These are phyloP conservation scores for Coemansia sp. DNA, from an alignment of 192 early-diverging fungal genomes.

Conservation along the genomic window DNA sequence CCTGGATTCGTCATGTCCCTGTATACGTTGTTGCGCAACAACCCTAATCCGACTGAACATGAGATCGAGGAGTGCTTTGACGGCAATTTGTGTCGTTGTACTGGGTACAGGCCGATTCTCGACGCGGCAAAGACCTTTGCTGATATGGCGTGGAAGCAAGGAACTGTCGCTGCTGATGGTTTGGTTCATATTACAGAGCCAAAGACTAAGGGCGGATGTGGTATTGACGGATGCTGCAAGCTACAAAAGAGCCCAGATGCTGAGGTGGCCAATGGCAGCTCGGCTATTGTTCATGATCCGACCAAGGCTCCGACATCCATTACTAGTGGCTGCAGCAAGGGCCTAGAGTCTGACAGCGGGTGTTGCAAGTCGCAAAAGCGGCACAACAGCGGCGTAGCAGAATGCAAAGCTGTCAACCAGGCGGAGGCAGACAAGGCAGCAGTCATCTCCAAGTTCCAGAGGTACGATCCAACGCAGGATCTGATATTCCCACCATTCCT, in stretches of 20 bases:
- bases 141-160: conserved; percentile 49
- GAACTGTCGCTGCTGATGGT: conserved; percentile 24
- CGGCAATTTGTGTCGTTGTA: conserved; percentile 91
- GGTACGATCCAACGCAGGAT: conserved; percentile 66
- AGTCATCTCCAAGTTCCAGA: conserved; percentile 57
- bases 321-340: neutral
- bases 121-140: conserved; percentile 78
- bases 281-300: neutral
- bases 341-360: neutral
- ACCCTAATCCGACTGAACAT: conserved; percentile 64
- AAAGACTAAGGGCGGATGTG: conserved; percentile 45
- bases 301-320: neutral
- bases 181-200: conserved; percentile 7
- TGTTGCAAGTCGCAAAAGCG: neutral
- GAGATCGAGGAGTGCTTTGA: conserved; percentile 87
- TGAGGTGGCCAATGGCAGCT: neutral
- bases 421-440: conserved; percentile 38
- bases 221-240: conserved; percentile 58
- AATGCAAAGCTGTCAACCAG: conserved; percentile 10
- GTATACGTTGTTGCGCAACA: conserved; percentile 77
- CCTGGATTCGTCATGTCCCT: conserved; percentile 90
- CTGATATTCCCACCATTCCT: conserved; percentile 71
- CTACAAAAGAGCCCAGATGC: conserved; percentile 23
- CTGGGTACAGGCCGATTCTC: conserved; percentile 85
- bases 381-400: neutral